Evolutionary conservation across 768 basidiomycete species (phyloP), one percentile per base, ranked within the genome.

Genomic region (Cystofilobasidium bisporidii): DNA sequence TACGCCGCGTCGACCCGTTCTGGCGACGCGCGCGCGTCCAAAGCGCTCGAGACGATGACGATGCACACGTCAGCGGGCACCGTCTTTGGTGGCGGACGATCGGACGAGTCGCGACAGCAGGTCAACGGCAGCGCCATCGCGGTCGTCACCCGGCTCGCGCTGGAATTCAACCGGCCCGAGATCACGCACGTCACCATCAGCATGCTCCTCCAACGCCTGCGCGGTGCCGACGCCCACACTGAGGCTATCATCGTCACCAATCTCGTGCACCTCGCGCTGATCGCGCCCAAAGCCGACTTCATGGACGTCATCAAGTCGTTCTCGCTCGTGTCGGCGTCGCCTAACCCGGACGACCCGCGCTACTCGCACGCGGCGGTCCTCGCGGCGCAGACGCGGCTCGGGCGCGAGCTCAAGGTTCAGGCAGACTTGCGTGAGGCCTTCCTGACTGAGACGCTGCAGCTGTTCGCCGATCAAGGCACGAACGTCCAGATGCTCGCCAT

Each of bases 231-330:
- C 72, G 86, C 89, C 0, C 84, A 86, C 0, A 87, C 91, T 20
- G 91, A 97, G 76, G 89, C 91, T 30, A 87, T 89, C 0, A 93
- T 96, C 69, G 87, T 91, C 2, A 87, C 88, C 74, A 93, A 91
- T 73, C 81, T 98, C 17, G 91, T 93, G 10, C 90, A 93, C 68
- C 81, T 98, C 22, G 92, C 91, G 0, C 79, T 93, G 48, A 82
- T 82, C 58, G 88, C 90, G 0, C 86, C 88, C 0, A 83, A 85
- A 69, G 82, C 81, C 64, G 82, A 89, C 3, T 91, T 97, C 72
- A 76, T 82, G 28, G 93, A 98, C 69, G 87, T 94, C 67, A 85
- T 91, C 61, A 82, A 85, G 55, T 84, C 86, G 0, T 91, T 96
- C 75, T 91, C 91, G 9, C 78, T 82, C 26, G 88, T 93, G 69